Conservation (phyloP, 108 stramenopile species). For the Skeletonema potamos region DNA sequence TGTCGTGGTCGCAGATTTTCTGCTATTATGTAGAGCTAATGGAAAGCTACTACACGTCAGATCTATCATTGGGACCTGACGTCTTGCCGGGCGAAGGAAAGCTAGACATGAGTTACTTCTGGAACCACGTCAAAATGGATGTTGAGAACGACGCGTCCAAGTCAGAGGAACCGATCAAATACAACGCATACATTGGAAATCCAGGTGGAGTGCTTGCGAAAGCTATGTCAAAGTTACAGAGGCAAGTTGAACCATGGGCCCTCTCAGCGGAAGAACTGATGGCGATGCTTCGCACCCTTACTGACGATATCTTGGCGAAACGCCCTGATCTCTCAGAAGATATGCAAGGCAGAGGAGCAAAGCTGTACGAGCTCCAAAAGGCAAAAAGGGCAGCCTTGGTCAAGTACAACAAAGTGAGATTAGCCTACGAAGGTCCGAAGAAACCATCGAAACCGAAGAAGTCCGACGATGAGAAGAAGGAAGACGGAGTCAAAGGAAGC, state of each 20-base stretch:
- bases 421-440: conserved; percentile 65
- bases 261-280: conserved; percentile 78
- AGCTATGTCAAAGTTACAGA: conserved; percentile 52
- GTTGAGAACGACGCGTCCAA: conserved; percentile 30
- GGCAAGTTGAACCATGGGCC: conserved; percentile 70
- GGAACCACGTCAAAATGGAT: conserved; percentile 15
- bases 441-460: conserved; percentile 33
- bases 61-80: conserved; percentile 51
- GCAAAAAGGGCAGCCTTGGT: conserved; percentile 65
- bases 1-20: conserved; percentile 76
- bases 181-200: conserved; percentile 54
- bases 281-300: conserved; percentile 62
- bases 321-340: conserved; percentile 50
- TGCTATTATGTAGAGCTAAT: conserved; percentile 79
- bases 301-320: conserved; percentile 76
- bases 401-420: conserved; percentile 60
- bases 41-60: conserved; percentile 70
- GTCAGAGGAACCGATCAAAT: conserved; percentile 36
- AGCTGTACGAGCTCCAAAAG: conserved; percentile 66
- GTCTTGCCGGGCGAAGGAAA: conserved; percentile 46
- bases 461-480: conserved; percentile 24
- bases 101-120: conserved; percentile 65
- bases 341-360: conserved; percentile 54
- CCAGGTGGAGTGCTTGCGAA: conserved; percentile 29
- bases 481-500: conserved; percentile 12